Evolutionary conservation across 768 basidiomycete genomes (phyloP).

Genomic region (Clitopilus hobsonii): DNA sequence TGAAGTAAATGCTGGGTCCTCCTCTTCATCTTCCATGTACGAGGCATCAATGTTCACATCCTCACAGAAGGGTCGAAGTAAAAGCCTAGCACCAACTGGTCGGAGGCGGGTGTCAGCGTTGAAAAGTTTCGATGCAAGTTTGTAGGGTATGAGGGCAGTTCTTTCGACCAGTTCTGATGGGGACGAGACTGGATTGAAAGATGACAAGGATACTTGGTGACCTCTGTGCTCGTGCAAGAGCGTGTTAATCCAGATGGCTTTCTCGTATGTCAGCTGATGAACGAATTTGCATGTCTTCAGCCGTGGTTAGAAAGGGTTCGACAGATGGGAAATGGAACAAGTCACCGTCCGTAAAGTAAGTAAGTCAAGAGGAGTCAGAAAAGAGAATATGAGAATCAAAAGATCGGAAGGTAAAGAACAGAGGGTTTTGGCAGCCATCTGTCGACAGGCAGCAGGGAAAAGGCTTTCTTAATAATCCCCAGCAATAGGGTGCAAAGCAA

Average conservation of each 20-base stretch:
- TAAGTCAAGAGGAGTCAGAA: neutral
- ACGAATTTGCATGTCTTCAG: neutral
- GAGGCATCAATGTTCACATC: neutral
- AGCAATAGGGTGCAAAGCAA: no score
- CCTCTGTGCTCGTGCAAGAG: neutral
- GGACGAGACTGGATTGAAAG: neutral
- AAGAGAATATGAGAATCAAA: neutral
- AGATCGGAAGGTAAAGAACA: neutral
- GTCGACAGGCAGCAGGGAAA: neutral
- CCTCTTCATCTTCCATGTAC: neutral
- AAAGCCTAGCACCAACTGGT: neutral
- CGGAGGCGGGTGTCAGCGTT: neutral
- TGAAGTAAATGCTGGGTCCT: neutral
- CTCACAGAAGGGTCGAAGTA: neutral
- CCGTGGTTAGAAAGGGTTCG: neutral
- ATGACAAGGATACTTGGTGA: neutral
- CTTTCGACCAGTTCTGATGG: neutral
- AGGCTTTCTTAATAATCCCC: no score
- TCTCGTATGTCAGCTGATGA: neutral
- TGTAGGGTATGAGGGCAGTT: neutral
- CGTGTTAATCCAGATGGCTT: neutral
- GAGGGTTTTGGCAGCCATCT: neutral
- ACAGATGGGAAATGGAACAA: neutral
- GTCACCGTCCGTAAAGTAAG: neutral
- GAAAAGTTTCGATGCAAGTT: neutral